phyloP scores from a whole-genome alignment of 1,139 yeast genomes.

The Candida glucosophila region DNA sequence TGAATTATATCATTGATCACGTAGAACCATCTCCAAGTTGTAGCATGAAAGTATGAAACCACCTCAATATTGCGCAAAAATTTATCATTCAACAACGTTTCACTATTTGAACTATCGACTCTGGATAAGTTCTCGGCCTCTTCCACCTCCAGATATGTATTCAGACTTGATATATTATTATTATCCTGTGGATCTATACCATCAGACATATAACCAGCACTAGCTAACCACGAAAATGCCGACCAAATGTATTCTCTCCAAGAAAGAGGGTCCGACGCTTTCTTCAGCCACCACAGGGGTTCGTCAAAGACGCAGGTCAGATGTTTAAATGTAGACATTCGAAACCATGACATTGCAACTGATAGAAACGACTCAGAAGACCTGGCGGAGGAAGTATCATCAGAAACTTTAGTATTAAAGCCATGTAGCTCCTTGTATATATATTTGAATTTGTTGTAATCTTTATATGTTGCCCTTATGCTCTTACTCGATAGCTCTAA shows the following conservation, averaged over 20 bases:
- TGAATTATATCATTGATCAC: constrained; percentile 27
- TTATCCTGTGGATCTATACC: too few species aligned
- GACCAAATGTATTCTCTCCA: constrained; percentile 64
- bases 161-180: too few species aligned
- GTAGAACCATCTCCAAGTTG: constrained; percentile 38
- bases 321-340: too few species aligned
- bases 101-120: constrained; percentile 5
- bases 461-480: constrained; percentile 25
- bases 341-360: too few species aligned
- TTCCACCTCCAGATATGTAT: too few species aligned
- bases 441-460: constrained; percentile 28
- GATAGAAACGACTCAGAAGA: too few species aligned
- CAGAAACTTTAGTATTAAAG: neutral
- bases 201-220: constrained; percentile 57
- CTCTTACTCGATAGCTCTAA: too few species aligned
- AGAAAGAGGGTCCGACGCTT: constrained; percentile 44
- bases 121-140: too few species aligned
- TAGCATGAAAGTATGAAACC: constrained; percentile 48
- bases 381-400: neutral
- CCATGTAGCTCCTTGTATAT: too few species aligned
- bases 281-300: constrained; percentile 37
- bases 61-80: constrained; percentile 24
- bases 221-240: constrained; percentile 78
- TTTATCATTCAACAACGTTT: constrained; percentile 3
- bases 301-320: constrained; percentile 9